phyloP scores from a whole-genome alignment of 2,329 filamentous ascomycete genomes.

The Ophiocordyceps camponoti-floridani region DNA sequence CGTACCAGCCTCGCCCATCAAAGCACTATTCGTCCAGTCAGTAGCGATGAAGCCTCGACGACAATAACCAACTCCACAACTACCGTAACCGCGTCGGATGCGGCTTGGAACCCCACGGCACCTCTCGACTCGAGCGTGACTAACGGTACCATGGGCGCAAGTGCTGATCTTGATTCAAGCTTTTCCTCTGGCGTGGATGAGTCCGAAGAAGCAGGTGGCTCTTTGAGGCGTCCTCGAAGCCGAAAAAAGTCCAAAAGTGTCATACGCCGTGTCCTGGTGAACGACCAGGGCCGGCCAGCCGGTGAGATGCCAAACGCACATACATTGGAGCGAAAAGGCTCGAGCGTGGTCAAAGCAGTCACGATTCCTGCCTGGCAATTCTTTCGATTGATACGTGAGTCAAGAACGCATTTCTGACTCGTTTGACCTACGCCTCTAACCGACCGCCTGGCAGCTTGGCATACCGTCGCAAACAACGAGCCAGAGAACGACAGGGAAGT shows the following conservation, averaged over 20 bases:
- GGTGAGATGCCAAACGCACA: constrained; percentile 22
- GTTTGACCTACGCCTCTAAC: not conserved
- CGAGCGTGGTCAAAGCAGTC: constrained; percentile 54
- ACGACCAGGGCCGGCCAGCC: constrained; percentile 27
- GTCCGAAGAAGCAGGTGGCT: constrained; percentile 1
- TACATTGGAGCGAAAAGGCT: constrained; percentile 24
- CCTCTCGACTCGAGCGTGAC: not conserved
- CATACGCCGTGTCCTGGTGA: constrained; percentile 39
- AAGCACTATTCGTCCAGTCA: constrained; percentile 16
- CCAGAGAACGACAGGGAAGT: constrained; percentile 58
- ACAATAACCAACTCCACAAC: constrained; percentile 14
- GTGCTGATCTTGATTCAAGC: not conserved
- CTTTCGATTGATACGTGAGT: constrained; percentile 74
- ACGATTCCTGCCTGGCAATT: constrained; percentile 97
- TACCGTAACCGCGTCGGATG: constrained; percentile 8
- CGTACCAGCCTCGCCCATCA: constrained; percentile 10
- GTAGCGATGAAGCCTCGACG: constrained; percentile 13
- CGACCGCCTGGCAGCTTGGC: constrained; percentile 60
- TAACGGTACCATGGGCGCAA: not conserved
- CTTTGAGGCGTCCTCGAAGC: constrained; percentile 6
- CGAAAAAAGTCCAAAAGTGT: constrained; percentile 38
- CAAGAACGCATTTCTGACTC: not conserved
- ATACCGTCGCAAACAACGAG: constrained; percentile 40
- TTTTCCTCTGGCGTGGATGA: not conserved
- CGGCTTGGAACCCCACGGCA: not conserved